Evolutionary conservation across 768 basidiomycete species (phyloP).

Genomic region (Melanogaster broomeanus): DNA sequence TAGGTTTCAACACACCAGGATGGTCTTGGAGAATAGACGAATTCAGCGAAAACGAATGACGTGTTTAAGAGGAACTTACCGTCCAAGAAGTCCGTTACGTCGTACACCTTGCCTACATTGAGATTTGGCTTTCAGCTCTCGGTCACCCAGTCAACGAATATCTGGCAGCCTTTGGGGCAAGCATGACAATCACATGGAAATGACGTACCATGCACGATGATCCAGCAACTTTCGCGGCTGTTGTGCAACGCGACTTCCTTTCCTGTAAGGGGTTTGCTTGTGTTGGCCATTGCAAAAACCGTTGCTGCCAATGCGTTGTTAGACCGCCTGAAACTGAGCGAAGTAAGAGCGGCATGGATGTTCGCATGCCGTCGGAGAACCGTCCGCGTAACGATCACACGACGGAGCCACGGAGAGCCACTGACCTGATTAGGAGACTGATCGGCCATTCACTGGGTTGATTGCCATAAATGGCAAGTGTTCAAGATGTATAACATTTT

Average conservation of each 20-base stretch:
- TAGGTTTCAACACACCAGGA: slow-evolving; percentile 47
- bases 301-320: background rate
- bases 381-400: too few relatives aligned
- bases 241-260: slow-evolving; percentile 57
- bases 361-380: slow-evolving; percentile 9
- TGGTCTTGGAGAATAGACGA: slow-evolving; percentile 46
- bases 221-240: slow-evolving; percentile 69
- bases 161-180: too few relatives aligned
- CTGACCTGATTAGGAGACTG: too few relatives aligned
- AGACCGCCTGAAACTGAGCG: slow-evolving; percentile 4
- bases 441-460: background rate
- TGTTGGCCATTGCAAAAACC: slow-evolving; percentile 11
- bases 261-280: slow-evolving; percentile 37
- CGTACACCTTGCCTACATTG: slow-evolving; percentile 67
- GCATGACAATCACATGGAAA: too few relatives aligned
- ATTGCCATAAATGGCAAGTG: background rate
- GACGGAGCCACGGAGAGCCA: too few relatives aligned
- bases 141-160: too few relatives aligned
- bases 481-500: background rate
- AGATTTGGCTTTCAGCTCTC: slow-evolving; percentile 1
- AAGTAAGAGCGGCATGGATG: too few relatives aligned
- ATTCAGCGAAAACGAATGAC: background rate
- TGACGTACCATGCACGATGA: slow-evolving; percentile 75
- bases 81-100: slow-evolving; percentile 77
- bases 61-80: slow-evolving; percentile 38